Evolutionary conservation across 148 eudicot genomes (phyloP).

Genomic region (Nepenthes mirabilis): DNA sequence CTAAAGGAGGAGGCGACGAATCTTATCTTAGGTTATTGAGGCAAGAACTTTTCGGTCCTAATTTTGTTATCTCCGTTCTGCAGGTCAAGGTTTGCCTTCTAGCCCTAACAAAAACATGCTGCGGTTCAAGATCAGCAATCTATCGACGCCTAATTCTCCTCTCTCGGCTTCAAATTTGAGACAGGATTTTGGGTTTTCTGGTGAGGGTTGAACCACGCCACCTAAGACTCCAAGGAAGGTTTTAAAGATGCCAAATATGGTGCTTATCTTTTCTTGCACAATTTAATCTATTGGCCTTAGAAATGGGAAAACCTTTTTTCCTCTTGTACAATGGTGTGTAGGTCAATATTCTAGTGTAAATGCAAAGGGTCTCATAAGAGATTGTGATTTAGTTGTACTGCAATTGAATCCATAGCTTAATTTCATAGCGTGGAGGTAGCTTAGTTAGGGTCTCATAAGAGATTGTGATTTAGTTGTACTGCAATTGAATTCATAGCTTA

Average conservation of each 20-base stretch:
- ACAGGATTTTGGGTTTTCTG: slow-evolving; percentile 25
- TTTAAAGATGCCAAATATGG: slow-evolving; percentile 89
- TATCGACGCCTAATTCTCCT: slow-evolving; percentile 41
- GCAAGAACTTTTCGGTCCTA: slow-evolving; percentile 71
- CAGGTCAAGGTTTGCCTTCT: slow-evolving; percentile 53
- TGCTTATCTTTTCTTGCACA: slow-evolving; percentile 2
- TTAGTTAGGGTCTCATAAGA: too few species aligned
- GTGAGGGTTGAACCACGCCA: slow-evolving; percentile 33
- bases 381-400: too few species aligned
- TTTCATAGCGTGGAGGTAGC: too few species aligned
- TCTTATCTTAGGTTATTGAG: slow-evolving; percentile 56
- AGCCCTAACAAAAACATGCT: slow-evolving; percentile 70
- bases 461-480: too few species aligned
- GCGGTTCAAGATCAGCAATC: slow-evolving; percentile 62
- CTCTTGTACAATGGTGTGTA: too few species aligned
- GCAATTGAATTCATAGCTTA: too few species aligned
- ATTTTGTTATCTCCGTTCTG: slow-evolving; percentile 49
- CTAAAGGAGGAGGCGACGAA: slow-evolving; percentile 38
- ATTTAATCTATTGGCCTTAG: too few species aligned
- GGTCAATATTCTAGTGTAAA: too few species aligned
- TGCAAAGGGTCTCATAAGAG: too few species aligned
- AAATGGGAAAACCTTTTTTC: too few species aligned
- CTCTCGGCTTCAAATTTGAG: slow-evolving; percentile 58
- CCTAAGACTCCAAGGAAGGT: slow-evolving; percentile 83
- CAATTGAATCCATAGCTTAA: too few species aligned